Base-by-base conservation (phyloP, 2,329 filamentous ascomycete genomes). In the Hirsutella rhossiliensis region DNA sequence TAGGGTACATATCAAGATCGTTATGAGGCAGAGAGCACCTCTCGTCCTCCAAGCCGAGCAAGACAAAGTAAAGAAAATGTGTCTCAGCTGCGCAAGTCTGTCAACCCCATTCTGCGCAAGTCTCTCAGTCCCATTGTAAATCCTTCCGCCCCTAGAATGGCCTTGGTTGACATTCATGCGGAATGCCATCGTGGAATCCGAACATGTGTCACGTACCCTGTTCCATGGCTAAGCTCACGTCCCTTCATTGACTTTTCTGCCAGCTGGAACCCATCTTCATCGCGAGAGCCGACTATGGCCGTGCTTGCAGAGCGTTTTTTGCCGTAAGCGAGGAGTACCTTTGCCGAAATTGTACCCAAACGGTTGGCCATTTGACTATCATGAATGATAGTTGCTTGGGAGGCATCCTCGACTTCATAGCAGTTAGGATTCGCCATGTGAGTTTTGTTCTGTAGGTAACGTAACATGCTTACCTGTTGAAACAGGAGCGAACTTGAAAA, bases 231-330 rank as follows among this genome's bases (percentile, higher is more conserved):
- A 11, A 57, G 31, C n/a, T 46, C 52, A 20, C 28, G 56, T 4
- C 57, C 56, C 40, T 59, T 59, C 47, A 57, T 29, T 2, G 49
- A 42, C 20, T 58, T 57, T 15, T 59, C 56, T 3, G 48, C 46
- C 31, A 50, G 20, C 8, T 23, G 23, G 13, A 47, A 42, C 1
- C 13, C 12, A 13, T 23, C 19, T 17, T 13, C 3, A 9, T 1
- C 12, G 39, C 19, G 39, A 11, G 19, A 40, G 11, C 3, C 11
- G 6, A 27, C 11, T 5, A 4, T 18, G 27, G 11, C 28, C 2
- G 4, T 13, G 3, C 5, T 30, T n/a, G 18, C 3, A 11, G 20
- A 20, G 38, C n/a, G 6, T 27, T 29, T 12, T 17, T 2, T 6
- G 7, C 6, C 5, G 0, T 0, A n/a, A 3, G 17, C 12, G 11